These are phyloP conservation scores for Pycnococcus provasolii DNA, from an alignment of 139 green algal species.

Conservation along the genomic window DNA sequence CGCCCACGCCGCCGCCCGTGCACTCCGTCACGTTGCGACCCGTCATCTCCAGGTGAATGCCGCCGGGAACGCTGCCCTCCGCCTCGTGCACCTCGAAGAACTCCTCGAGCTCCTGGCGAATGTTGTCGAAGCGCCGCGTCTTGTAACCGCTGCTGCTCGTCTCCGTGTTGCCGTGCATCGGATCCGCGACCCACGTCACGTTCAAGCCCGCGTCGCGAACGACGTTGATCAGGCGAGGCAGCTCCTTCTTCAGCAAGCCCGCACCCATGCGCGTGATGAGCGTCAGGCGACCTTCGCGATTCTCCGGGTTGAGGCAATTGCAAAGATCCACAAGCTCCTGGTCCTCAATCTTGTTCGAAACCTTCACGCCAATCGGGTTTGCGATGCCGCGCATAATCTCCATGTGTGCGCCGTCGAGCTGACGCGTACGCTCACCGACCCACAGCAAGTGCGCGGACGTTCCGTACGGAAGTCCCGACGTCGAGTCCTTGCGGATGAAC, in stretches of 20 bases:
- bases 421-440: constrained; percentile 92
- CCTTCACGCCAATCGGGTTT: constrained; percentile 92
- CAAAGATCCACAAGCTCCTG: constrained; percentile 80
- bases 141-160: constrained; percentile 74
- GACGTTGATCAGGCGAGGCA: constrained; percentile 33
- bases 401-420: constrained; percentile 93
- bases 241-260: constrained; percentile 62
- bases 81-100: constrained; percentile 91
- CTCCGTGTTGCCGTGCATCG: constrained; percentile 99
- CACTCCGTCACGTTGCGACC: constrained; percentile 79
- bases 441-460: constrained; percentile 95
- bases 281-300: constrained; percentile 78
- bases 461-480: constrained; percentile 64
- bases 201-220: constrained; percentile 38
- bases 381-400: constrained; percentile 89
- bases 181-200: constrained; percentile 94
- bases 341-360: constrained; percentile 90
- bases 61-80: constrained; percentile 69
- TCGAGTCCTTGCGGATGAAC: constrained; percentile 81
- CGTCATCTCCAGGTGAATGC: constrained; percentile 98
- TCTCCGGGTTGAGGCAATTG: constrained; percentile 81
- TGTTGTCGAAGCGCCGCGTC: constrained; percentile 87
- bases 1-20: constrained; percentile 61
- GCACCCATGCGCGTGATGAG: constrained; percentile 96
- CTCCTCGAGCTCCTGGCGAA: constrained; percentile 60